These are phyloP conservation scores for Seiridium unicorne DNA, from an alignment of 2,329 filamentous ascomycete genomes.

Conservation along the genomic window DNA sequence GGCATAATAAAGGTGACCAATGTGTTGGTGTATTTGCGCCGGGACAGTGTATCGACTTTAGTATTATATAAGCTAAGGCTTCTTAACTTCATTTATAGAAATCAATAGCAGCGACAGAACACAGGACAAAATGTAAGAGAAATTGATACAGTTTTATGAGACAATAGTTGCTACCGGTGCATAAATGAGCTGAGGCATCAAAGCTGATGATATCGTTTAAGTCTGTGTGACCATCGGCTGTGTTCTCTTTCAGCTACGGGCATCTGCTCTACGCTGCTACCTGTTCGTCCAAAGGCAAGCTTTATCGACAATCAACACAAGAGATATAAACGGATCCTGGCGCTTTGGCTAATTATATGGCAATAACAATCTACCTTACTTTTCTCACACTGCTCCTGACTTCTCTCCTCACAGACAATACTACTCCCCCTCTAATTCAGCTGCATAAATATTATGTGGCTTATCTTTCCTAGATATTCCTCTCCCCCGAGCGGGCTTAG, in stretches of 20 bases:
- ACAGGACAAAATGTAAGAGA: no score
- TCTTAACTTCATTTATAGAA: no score
- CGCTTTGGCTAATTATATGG: conserved; percentile 12
- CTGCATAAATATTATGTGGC: conserved; percentile 3
- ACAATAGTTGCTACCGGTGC: no score
- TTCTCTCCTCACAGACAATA: conserved; percentile 1
- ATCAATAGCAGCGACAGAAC: no score
- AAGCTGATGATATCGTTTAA: no score
- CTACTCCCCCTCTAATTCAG: conserved; percentile 10
- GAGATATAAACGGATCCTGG: background rate
- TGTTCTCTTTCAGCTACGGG: background rate
- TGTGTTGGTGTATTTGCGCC: no score
- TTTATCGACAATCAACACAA: background rate
- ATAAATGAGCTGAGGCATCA: no score
- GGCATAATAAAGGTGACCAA: no score
- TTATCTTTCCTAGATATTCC: background rate
- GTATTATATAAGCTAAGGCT: no score
- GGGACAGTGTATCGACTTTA: no score
- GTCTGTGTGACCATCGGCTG: background rate
- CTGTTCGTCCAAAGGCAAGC: background rate
- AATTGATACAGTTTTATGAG: no score
- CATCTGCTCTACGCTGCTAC: background rate
- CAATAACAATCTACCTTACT: conserved; percentile 26
- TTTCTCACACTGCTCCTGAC: conserved; percentile 11
- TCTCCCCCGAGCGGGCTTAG: conserved; percentile 15